A percentile compares a stretch with the other conserved stretches of the same genome.
Evolutionary conservation across 2,329 filamentous ascomycete species (phyloP).

Genomic region (Penicillium freii): DNA sequence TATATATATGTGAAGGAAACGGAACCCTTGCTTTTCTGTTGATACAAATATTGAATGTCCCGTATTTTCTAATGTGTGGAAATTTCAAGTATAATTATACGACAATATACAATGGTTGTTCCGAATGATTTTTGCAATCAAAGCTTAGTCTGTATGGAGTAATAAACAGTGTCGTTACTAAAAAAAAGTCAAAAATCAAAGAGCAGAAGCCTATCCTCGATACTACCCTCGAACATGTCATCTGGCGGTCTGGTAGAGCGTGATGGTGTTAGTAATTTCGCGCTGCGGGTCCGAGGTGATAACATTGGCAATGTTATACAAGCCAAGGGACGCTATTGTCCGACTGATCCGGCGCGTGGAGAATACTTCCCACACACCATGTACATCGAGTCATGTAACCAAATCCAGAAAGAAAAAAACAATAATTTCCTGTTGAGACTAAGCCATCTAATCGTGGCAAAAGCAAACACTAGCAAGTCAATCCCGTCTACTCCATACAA

Average conservation of each 20-base stretch:
- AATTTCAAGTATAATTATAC: background rate
- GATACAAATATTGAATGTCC: background rate
- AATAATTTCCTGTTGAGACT: background rate
- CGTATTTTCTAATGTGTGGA: background rate
- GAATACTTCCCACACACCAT: background rate
- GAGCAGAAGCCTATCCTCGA: background rate
- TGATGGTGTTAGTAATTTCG: background rate
- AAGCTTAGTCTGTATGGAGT: background rate
- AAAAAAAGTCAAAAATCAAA: background rate
- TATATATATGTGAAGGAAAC: conserved; percentile 2
- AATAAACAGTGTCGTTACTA: background rate
- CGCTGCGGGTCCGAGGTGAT: background rate
- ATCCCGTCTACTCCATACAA: background rate
- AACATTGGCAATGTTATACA: background rate
- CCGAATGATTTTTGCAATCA: background rate
- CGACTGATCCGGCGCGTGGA: background rate
- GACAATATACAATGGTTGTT: background rate
- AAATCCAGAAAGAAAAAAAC: background rate
- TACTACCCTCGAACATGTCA: background rate
- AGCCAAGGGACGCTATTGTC: background rate
- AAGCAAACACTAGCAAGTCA: background rate
- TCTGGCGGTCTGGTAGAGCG: background rate
- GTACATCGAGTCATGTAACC: background rate
- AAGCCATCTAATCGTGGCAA: background rate
- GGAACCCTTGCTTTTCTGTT: background rate